A percentile compares a stretch with the other conserved stretches of the same genome.
Evolutionary conservation across 352 stramenopile species (phyloP).

Genomic region (Pythium dissotocum): DNA sequence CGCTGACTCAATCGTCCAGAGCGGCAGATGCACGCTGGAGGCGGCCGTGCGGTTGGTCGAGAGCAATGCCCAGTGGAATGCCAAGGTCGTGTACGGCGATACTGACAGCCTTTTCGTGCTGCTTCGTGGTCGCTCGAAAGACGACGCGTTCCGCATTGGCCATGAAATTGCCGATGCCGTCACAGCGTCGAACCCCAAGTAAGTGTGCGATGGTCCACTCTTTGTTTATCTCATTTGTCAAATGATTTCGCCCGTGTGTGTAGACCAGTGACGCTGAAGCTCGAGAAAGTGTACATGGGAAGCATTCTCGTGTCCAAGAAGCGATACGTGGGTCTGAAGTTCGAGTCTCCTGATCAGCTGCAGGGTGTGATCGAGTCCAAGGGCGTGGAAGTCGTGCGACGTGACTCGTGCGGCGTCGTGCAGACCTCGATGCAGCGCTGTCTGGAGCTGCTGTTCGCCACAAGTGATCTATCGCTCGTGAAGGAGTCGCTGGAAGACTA

Average conservation of each 20-base stretch:
- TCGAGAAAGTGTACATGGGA: constrained; percentile 93
- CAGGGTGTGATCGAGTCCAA: constrained; percentile 85
- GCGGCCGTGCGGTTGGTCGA: constrained; percentile 93
- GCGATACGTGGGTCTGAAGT: constrained; percentile 91
- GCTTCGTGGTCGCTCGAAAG: constrained; percentile 91
- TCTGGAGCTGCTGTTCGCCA: constrained; percentile 67
- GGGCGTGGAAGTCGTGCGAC: constrained; percentile 91
- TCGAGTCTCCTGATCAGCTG: constrained; percentile 58
- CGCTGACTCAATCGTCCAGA: constrained; percentile 97
- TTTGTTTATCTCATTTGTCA: not conserved
- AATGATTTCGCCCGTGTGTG: not conserved
- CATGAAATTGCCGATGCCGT: constrained; percentile 90
- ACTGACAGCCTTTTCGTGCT: constrained; percentile 99
- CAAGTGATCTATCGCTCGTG: constrained; percentile 68
- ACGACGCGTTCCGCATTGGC: constrained; percentile 94
- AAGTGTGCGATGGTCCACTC: constrained; percentile 3
- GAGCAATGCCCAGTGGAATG: constrained; percentile 74
- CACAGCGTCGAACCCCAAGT: constrained; percentile 85
- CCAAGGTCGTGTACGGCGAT: constrained; percentile 96
- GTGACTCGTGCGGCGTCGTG: constrained; percentile 92
- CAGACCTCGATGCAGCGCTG: constrained; percentile 66
- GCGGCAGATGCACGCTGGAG: constrained; percentile 91
- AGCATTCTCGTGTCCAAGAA: constrained; percentile 95
- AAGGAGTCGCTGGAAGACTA: constrained; percentile 64
- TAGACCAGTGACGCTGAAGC: constrained; percentile 79